These are phyloP conservation scores for Sporothrix mexicana DNA, from an alignment of 2,329 filamentous ascomycete species.

Conservation along the genomic window DNA sequence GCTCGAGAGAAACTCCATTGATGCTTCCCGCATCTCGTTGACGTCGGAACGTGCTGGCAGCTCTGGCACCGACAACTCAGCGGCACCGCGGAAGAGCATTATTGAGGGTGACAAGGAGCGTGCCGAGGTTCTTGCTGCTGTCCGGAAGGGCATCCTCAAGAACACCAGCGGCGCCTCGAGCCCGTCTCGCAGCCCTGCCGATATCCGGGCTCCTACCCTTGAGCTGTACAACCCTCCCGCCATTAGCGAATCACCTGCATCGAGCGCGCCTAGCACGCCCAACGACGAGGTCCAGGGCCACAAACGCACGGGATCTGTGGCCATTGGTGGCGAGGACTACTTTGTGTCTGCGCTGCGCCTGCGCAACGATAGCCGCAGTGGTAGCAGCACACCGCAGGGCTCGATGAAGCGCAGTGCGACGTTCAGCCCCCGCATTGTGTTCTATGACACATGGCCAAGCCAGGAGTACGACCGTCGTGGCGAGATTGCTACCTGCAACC, in stretches of 20 bases:
- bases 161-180: slow-evolving; percentile 71
- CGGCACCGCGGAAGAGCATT: slow-evolving; percentile 78
- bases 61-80: slow-evolving; percentile 65
- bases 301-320: slow-evolving; percentile 70
- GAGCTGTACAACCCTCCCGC: slow-evolving; percentile 67
- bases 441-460: slow-evolving; percentile 95
- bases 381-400: slow-evolving; percentile 77
- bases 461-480: slow-evolving; percentile 95
- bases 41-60: slow-evolving; percentile 60
- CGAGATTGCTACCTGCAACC: slow-evolving; percentile 97
- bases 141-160: slow-evolving; percentile 95
- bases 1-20: slow-evolving; percentile 80
- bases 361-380: slow-evolving; percentile 76
- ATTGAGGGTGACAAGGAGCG: slow-evolving; percentile 88
- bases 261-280: slow-evolving; percentile 86
- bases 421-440: slow-evolving; percentile 92
- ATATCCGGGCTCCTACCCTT: slow-evolving; percentile 59
- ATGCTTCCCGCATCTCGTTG: slow-evolving; percentile 60
- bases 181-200: slow-evolving; percentile 68
- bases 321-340: slow-evolving; percentile 85
- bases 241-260: slow-evolving; percentile 77
- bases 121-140: slow-evolving; percentile 87
- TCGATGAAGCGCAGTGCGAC: slow-evolving; percentile 67
- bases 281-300: slow-evolving; percentile 75
- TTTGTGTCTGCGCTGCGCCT: slow-evolving; percentile 80